Base-by-base conservation (phyloP, 116 monocot genomes). In the Zostera marina region DNA sequence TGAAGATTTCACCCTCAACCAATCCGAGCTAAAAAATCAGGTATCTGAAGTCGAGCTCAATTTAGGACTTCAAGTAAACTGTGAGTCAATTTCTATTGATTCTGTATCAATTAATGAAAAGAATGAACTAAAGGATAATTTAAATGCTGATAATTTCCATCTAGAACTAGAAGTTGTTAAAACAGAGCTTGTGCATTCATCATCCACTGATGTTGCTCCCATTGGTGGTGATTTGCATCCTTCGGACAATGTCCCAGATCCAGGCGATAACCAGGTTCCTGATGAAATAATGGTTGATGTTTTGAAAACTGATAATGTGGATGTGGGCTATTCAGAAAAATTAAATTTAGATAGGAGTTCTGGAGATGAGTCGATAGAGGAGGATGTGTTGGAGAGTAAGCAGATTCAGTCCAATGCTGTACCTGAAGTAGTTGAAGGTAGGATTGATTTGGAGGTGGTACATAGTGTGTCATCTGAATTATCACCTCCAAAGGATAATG, bases 91-190 rank as follows among this genome's bases (percentile, higher is more conserved):
- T 82, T 77, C 86, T 85, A 81, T 62, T 81, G 88, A 81, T 79
- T 73, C 76, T 89, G 72, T 80, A 60, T 82, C 79, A 66, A 76
- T 88, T 82, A 82, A 66, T 80, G 74, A 81, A 88, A 84, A 88
- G 77, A 81, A 81, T 79, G 71, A 81, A 76, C 72, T 83, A 72
- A 84, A 85, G 69, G 85, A 85, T 88, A 82, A 88, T 73, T 82
- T 88, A 54, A 88, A 77, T 96, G 79, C 77, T 88, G 72, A 84
- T 73, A 73, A 88, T 79, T 78, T 94, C 73, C 72, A 66, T 83
- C 68, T 91, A 87, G 90, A 98, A 78, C 65, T 80, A 83, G 83
- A 79, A 76, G 78, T 80, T 75, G 66, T 73, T 88, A 85, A 86
- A 73, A 52, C 76, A 62, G 86, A 77, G 61, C 73, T 82, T 71